Conservation (phyloP, 2,329 filamentous ascomycete species). For the Keithomyces neogunnii region DNA sequence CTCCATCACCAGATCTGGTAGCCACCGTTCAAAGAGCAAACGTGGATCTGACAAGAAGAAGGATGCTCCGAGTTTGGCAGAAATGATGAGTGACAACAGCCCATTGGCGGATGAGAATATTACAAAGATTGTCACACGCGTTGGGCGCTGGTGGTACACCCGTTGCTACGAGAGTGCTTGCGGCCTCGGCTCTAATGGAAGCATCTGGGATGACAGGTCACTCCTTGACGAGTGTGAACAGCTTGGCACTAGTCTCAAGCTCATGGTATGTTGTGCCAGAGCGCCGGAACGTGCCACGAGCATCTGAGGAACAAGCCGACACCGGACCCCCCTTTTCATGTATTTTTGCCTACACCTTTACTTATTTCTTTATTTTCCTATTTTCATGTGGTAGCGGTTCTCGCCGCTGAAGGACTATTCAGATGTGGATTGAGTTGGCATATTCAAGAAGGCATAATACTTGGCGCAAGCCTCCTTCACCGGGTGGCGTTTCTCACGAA, state of each 20-base stretch:
- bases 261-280: slow-evolving; percentile 86
- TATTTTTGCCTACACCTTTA: neutral
- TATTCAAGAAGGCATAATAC: neutral
- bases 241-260: slow-evolving; percentile 76
- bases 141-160: slow-evolving; percentile 94
- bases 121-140: slow-evolving; percentile 82
- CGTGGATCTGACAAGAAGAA: slow-evolving; percentile 19
- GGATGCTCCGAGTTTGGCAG: slow-evolving; percentile 51
- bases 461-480: neutral
- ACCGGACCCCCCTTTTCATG: too few relatives aligned
- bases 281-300: slow-evolving; percentile 56
- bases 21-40: slow-evolving; percentile 9
- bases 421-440: neutral
- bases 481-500: neutral
- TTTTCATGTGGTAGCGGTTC: neutral
- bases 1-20: slow-evolving; percentile 27
- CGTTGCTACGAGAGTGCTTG: slow-evolving; percentile 76
- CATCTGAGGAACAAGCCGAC: slow-evolving; percentile 23
- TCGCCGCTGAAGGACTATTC: neutral
- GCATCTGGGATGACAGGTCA: slow-evolving; percentile 71
- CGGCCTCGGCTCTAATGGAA: slow-evolving; percentile 32
- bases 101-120: slow-evolving; percentile 73
- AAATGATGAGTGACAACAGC: slow-evolving; percentile 65
- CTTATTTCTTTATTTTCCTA: neutral
- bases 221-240: slow-evolving; percentile 80